A percentile compares a stretch with the other conserved stretches of the same genome.
phyloP scores from a whole-genome alignment of 1,139 yeast genomes.

The Kurtzmaniella quercitrusa region DNA sequence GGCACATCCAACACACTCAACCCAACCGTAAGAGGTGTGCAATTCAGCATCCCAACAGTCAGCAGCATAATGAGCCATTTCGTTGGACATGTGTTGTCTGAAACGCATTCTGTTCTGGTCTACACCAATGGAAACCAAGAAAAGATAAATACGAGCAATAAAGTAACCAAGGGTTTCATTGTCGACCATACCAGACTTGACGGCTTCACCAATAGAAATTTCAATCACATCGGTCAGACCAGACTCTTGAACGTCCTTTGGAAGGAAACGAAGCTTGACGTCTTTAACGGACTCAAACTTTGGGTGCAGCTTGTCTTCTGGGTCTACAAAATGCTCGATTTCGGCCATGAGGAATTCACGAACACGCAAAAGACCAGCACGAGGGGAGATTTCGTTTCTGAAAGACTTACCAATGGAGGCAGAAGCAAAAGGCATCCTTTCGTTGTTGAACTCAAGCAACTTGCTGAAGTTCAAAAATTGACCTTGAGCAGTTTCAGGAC shows the following conservation, averaged over 20 bases:
- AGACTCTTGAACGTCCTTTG: slow-evolving; percentile 80
- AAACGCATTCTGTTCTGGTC: slow-evolving; percentile 81
- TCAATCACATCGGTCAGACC: slow-evolving; percentile 71
- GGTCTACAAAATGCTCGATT: slow-evolving; percentile 98
- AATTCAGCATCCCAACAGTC: slow-evolving; percentile 99
- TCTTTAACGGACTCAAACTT: slow-evolving; percentile 75
- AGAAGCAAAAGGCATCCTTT: slow-evolving; percentile 97
- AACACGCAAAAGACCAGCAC: slow-evolving; percentile 95
- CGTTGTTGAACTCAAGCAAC: slow-evolving; percentile 90
- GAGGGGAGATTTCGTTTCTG: slow-evolving; percentile 98
- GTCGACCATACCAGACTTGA: slow-evolving; percentile 80
- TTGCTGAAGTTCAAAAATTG: slow-evolving; percentile 94
- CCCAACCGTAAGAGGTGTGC: slow-evolving; percentile 96
- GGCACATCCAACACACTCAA: slow-evolving; percentile 99
- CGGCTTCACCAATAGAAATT: slow-evolving; percentile 86
- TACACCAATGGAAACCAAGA: slow-evolving; percentile 86
- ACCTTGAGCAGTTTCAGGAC: slow-evolving; percentile 99
- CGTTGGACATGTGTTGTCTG: slow-evolving; percentile 98
- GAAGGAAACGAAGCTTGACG: slow-evolving; percentile 69
- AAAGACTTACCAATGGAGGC: slow-evolving; percentile 98
- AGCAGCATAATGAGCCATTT: slow-evolving; percentile 99
- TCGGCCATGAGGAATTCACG: slow-evolving; percentile 99
- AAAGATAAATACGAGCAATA: slow-evolving; percentile 84
- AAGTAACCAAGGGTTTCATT: slow-evolving; percentile 97
- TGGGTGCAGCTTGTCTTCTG: slow-evolving; percentile 76